phyloP scores from a whole-genome alignment of 805 yeast species.

The Ogataea ramenticola region DNA sequence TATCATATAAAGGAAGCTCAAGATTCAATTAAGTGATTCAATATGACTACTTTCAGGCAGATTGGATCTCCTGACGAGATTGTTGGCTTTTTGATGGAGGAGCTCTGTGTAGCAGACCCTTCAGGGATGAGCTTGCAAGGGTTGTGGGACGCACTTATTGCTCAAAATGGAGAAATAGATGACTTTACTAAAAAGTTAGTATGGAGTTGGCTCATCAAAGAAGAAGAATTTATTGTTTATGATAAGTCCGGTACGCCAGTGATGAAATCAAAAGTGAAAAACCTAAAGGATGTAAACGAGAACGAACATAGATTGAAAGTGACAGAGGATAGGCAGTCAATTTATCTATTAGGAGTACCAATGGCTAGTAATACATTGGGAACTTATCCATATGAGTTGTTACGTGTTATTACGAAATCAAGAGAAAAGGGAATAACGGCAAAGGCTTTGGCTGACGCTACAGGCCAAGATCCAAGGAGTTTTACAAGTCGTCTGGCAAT shows the following conservation, averaged over 20 bases:
- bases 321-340: constrained; percentile 50
- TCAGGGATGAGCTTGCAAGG: constrained; percentile 23
- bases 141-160: constrained; percentile 25
- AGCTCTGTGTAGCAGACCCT: constrained; percentile 28
- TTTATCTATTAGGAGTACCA: constrained; percentile 48
- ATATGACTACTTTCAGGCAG: background rate
- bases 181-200: constrained; percentile 25
- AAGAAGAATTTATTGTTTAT: constrained; percentile 9
- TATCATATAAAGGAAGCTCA: no score
- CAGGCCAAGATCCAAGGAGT: constrained; percentile 69
- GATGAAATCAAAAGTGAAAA: background rate
- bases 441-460: constrained; percentile 42
- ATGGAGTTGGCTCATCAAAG: constrained; percentile 30
- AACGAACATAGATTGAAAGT: constrained; percentile 26
- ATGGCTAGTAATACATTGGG: constrained; percentile 48
- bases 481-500: constrained; percentile 54
- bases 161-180: constrained; percentile 17
- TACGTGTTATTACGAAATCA: constrained; percentile 53
- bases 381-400: constrained; percentile 43
- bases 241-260: background rate
- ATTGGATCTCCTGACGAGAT: constrained; percentile 26
- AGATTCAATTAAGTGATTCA: no score
- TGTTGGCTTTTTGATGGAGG: constrained; percentile 25
- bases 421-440: constrained; percentile 55
- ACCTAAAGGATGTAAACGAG: background rate